These are phyloP conservation scores for Chaetomium fimeti DNA, from an alignment of 495 filamentous ascomycete genomes.

Conservation along the genomic window DNA sequence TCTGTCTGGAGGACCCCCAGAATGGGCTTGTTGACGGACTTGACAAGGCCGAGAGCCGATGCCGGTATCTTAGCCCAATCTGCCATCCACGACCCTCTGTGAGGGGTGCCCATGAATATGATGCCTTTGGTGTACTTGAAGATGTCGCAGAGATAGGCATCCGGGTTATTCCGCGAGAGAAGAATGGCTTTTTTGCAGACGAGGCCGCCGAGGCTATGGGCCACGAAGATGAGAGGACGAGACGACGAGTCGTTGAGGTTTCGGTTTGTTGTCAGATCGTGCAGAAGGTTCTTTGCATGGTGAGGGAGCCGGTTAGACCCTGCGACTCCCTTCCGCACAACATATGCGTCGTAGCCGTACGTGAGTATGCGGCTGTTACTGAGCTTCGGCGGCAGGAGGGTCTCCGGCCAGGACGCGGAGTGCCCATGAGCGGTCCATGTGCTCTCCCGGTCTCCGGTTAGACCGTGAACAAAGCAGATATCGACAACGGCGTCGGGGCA, in stretches of 20 bases:
- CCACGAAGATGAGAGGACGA: slow-evolving; percentile 36
- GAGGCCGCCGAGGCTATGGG: slow-evolving; percentile 43
- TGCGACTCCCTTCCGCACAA: slow-evolving; percentile 20
- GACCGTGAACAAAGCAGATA: slow-evolving; percentile 37
- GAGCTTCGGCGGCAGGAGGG: slow-evolving; percentile 31
- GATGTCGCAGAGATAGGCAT: slow-evolving; percentile 32
- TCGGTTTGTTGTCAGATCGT: slow-evolving; percentile 19
- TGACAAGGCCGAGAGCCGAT: slow-evolving; percentile 22
- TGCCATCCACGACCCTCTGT: slow-evolving; percentile 38
- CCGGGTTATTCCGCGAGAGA: slow-evolving; percentile 22
- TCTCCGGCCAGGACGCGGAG: slow-evolving; percentile 32
- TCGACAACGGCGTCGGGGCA: slow-evolving; percentile 24
- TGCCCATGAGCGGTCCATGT: slow-evolving; percentile 31
- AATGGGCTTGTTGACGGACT: slow-evolving; percentile 29
- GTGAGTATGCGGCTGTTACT: slow-evolving; percentile 29
- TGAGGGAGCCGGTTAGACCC: slow-evolving; percentile 25
- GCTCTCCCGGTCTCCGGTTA: slow-evolving; percentile 32
- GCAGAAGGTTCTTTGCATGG: slow-evolving; percentile 31
- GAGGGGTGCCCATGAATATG: slow-evolving; percentile 47
- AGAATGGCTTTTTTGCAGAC: slow-evolving; percentile 40
- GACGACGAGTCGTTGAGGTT: slow-evolving; percentile 8
- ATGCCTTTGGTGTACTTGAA: slow-evolving; percentile 37
- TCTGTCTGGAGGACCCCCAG: slow-evolving; percentile 18
- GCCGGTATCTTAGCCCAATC: slow-evolving; percentile 27
- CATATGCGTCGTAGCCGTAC: slow-evolving; percentile 35